Evolutionary conservation across 345 rosid genomes (phyloP), one percentile per base, ranked within the genome.

Genomic region (Eutrema japonicum): DNA sequence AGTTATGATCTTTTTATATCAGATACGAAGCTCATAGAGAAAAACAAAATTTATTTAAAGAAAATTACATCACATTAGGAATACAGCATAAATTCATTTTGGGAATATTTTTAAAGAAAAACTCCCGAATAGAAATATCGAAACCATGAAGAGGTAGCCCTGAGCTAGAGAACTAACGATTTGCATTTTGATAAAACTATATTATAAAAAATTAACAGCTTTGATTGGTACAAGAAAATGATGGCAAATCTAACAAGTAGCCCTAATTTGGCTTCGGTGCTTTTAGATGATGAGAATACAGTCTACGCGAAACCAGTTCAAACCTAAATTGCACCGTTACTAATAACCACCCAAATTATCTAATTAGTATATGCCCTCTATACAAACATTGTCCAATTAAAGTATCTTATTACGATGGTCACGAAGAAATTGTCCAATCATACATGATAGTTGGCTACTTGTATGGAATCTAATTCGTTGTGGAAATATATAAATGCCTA

Each of bases 351-450:
- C 36, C 18, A 27, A 22, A 61, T 27, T 11, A 41, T 42, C 0
- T 27, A 41, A 52, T 52, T 29, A 53, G 14, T 12, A 53, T 12
- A 30, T 10, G 6, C 5, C 8, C 27, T 59, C 3, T 40, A 27
- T 62, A 43, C 4, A 61, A 41, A 42, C 5, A 42, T 13, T 42
- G 3, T 29, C 51, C 8, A 9, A 45, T 13, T n/a, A 29, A 27
- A 41, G 1, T 30, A 43, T 30, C 40, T 45, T 48, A 48, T 18
- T 45, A 56, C 22, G 42, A 68, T 68, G 53, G 53, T 43, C n/a
- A 43, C 43, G 64, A 29, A 13, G 2, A 54, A 30, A n/a, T n/a
- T n/a, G n/a, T n/a, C n/a, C n/a, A n/a, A 64, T 14, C 5, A 64
- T 46, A 64, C 68, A 14, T 45, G 53, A 30, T 30, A 30, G 32